A percentile compares a stretch with the other conserved stretches of the same genome.
Conservation (phyloP, 2,329 filamentous ascomycete genomes). For the Sporothrix inflata region DNA sequence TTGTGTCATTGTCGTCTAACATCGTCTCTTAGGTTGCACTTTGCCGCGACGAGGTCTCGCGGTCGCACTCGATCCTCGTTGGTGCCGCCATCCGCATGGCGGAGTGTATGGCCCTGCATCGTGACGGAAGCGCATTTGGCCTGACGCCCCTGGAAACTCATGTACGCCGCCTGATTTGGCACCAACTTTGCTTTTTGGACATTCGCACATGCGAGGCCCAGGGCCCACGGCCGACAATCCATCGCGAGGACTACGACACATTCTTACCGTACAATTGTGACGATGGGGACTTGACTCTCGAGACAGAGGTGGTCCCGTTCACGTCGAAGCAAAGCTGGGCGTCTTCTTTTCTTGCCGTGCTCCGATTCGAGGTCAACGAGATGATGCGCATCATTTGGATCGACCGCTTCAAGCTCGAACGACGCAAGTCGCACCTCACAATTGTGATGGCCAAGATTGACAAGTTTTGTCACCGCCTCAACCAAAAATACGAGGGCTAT, state of each 20-base stretch:
- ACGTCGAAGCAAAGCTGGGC: conserved; percentile 58
- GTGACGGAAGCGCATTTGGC: conserved; percentile 69
- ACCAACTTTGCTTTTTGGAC: conserved; percentile 77
- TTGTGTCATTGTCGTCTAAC: conserved; percentile 36
- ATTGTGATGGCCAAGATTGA: conserved; percentile 69
- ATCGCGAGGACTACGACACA: conserved; percentile 75
- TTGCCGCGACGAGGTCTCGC: conserved; percentile 71
- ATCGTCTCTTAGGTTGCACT: conserved; percentile 47
- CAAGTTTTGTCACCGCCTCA: conserved; percentile 66
- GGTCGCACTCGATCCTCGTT: conserved; percentile 72
- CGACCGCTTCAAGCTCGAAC: conserved; percentile 68
- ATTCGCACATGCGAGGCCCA: conserved; percentile 75
- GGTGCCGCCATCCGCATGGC: conserved; percentile 73
- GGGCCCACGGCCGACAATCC: conserved; percentile 70
- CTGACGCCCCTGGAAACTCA: conserved; percentile 71
- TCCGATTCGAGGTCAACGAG: conserved; percentile 74
- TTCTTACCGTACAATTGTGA: conserved; percentile 72
- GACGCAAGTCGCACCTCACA: conserved; percentile 63
- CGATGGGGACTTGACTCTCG: conserved; percentile 61
- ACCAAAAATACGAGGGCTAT: conserved; percentile 66
- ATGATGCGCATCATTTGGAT: conserved; percentile 72
- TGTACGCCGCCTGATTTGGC: conserved; percentile 72
- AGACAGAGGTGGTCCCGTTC: conserved; percentile 48
- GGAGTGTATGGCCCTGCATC: conserved; percentile 76
- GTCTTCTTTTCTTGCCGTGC: conserved; percentile 66